Base-by-base conservation (phyloP, 1,284 basidiomycete species). In the Apiotrichum montevideense region DNA sequence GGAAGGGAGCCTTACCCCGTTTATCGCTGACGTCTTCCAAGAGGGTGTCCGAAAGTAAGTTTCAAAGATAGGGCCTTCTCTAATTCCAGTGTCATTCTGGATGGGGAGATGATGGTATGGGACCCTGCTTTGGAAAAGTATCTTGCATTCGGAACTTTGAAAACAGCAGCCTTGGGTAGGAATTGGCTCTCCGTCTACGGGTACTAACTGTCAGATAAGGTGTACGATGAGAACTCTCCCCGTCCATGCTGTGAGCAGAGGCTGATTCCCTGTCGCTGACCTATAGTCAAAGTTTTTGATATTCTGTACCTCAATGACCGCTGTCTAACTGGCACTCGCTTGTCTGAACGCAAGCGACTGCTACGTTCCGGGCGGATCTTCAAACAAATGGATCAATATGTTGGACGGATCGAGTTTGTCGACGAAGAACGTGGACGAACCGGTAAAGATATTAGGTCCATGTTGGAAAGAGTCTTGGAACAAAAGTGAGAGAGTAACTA, bases 41-140 rank as follows among this genome's bases (percentile, higher is more conserved):
- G 70, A 80, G 2, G 82, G 85, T 3, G 81, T 96, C 3, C 82
- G 87, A 9, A 87, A 91, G 91, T 93, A 65, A 65, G 89, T 77
- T 21, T 40, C 34, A 1, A 7, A 4, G 47, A 35, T 29, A 29
- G 29, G 29, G 13, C 7, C 41, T 0, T 34, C 37, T 35, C 58
- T 58, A 32, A 55, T 15, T 2, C 5, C 59, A 95, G 93, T 51
- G 85, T 93, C 64, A 90, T 97, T 46, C 77, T 97, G 14, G 93
- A 97, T 65, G 93, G 94, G 0, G 94, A 98, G 73, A 96, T 98
- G 93, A 78, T 98, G 44, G 94, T 94, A 3, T 96, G 89, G 88
- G 93, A 97, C 71, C 93, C 93, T 0, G 79, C 87, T 2, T 85
- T 88, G 0, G 86, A 88, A 62, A 84, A 87, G 45, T 89, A 90